Percentiles rank a stretch among this genome's conserved stretches.
Conservation (phyloP, 163 green algal species). For the Coccomyxa subellipsoidea region DNA sequence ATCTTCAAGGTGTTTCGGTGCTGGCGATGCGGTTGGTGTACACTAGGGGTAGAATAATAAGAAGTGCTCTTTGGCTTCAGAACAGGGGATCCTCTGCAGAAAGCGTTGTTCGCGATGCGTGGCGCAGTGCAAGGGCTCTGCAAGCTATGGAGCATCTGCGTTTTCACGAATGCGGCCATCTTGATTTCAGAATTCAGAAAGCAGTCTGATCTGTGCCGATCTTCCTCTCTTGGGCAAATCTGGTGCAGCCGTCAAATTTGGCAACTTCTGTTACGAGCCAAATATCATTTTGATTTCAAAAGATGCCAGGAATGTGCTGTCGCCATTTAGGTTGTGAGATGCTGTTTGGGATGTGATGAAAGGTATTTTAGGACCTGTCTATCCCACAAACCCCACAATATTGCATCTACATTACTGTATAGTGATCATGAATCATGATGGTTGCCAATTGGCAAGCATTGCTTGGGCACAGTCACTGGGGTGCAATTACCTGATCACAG, state of each 20-base stretch:
- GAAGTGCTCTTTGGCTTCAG: neutral
- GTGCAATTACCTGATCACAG: too few relatives aligned
- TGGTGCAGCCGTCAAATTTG: neutral
- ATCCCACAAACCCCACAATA: too few relatives aligned
- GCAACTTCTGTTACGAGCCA: neutral
- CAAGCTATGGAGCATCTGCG: neutral
- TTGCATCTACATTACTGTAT: too few relatives aligned
- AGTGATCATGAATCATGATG: too few relatives aligned
- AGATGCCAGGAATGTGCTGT: neutral
- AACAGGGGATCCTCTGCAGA: neutral
- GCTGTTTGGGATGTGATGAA: too few relatives aligned
- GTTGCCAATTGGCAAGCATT: too few relatives aligned
- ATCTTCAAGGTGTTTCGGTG: neutral
- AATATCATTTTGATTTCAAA: neutral
- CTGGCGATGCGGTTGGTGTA: neutral
- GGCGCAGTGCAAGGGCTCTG: neutral
- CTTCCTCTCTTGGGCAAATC: neutral
- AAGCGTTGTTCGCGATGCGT: neutral
- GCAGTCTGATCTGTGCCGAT: neutral
- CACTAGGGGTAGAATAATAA: neutral
- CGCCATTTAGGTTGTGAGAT: too few relatives aligned
- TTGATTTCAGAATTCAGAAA: neutral
- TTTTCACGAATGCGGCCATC: neutral
- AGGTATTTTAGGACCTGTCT: too few relatives aligned
- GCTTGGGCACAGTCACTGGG: too few relatives aligned